Evolutionary conservation across 371 early-diverging fungal genomes (phyloP), one percentile per base, ranked within the genome.

Genomic region (Gilbertella persicaria): DNA sequence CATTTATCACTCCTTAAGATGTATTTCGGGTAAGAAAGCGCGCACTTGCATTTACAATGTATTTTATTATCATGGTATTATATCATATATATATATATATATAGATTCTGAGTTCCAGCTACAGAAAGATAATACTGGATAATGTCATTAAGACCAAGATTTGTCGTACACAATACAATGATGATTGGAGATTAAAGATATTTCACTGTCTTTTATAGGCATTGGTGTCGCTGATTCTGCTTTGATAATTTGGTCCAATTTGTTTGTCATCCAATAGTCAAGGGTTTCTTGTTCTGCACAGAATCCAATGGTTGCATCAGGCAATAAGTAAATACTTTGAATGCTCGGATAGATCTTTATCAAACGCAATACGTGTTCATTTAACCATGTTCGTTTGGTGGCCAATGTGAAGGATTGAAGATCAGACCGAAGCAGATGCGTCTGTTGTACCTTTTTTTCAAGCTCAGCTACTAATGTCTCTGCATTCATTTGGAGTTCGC

Each of bases 401-500:
- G 63, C 63, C 16, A 63, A 28, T 6, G 52, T 50, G 0, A 63
- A 24, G 0, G 50, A 50, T 16, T 41, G 43, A 4, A 63, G 30
- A 13, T 28, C n/a, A 2, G 40, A 33, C 13, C 33, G 33, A 33
- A 33, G 33, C 10, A 33, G 33, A 33, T 33, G 38, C 6, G 35
- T 20, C 7, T 9, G 37, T 1, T 14, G 19, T 14, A 8, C 0
- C 3, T 33, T 43, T 10, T 59, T 52, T 43, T 62, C 62, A 17
- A 62, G 46, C 33, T 56, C 62, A 16, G 62, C 14, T n/a, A 63
- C 16, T 14, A 71, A 49, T 9, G 68, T 62, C 8, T 66, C 63
- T 39, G 69, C 61, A 35, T 69, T 63, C 17, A 72, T 58, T 37
- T 68, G 72, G 2, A 53, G 40, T 30, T 66, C 58, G 30, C 69